phyloP scores from a whole-genome alignment of 352 stramenopile species.

The Pythium dissimile region DNA sequence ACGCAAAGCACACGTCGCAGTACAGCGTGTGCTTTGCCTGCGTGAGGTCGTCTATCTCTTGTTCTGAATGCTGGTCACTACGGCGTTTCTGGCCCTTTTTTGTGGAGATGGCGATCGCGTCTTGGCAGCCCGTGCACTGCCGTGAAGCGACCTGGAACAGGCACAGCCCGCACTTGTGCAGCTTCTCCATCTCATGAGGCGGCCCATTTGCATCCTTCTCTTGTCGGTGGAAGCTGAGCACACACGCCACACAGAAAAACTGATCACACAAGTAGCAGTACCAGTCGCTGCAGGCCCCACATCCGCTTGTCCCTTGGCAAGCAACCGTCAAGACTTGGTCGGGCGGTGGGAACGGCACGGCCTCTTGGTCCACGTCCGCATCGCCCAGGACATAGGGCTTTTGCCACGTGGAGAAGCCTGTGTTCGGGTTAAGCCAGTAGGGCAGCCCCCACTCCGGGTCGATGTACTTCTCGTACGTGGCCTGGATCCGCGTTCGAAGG shows the following conservation, averaged over 20 bases:
- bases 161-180: conserved; percentile 49
- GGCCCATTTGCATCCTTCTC: conserved; percentile 14
- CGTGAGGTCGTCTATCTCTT: no score
- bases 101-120: background rate
- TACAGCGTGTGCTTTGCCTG: conserved; percentile 42
- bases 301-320: conserved; percentile 42
- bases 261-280: conserved; percentile 60
- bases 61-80: no score
- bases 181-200: conserved; percentile 14
- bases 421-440: conserved; percentile 70
- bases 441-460: conserved; percentile 55
- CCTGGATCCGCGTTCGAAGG: conserved; percentile 29
- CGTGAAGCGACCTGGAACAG: conserved; percentile 62
- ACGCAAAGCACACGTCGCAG: conserved; percentile 68
- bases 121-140: conserved; percentile 37
- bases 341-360: conserved; percentile 41
- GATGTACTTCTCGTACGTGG: conserved; percentile 69
- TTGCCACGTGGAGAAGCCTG: conserved; percentile 65
- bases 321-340: conserved; percentile 34
- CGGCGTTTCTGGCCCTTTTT: no score
- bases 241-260: conserved; percentile 47
- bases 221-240: conserved; percentile 36
- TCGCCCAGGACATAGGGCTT: conserved; percentile 50
- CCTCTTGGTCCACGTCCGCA: conserved; percentile 45
- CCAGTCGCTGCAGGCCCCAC: conserved; percentile 47